Evolutionary conservation across 257 asterid species (phyloP).

Genomic region (Capsicum rhomboideum): DNA sequence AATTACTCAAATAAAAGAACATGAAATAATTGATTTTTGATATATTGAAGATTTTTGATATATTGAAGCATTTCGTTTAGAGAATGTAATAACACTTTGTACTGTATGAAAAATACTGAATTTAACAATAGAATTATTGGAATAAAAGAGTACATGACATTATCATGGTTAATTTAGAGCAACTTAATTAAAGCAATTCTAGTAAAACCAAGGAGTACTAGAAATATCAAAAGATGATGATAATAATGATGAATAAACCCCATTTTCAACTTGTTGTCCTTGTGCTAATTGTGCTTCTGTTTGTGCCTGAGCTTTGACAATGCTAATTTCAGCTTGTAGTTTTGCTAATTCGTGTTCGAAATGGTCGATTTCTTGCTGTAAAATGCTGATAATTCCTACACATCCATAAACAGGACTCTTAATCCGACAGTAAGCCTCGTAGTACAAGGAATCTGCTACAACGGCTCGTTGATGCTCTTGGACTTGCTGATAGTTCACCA

Average conservation of each 20-base stretch:
- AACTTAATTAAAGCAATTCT: background rate
- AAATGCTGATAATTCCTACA: slow-evolving; percentile 16
- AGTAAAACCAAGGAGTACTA: background rate
- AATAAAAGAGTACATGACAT: background rate
- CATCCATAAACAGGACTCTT: slow-evolving; percentile 21
- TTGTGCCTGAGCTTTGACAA: slow-evolving; percentile 1
- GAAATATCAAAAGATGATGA: background rate
- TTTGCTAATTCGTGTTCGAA: slow-evolving; percentile 10
- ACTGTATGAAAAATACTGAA: background rate
- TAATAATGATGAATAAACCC: background rate
- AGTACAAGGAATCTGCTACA: slow-evolving; percentile 22
- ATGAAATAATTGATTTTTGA: background rate
- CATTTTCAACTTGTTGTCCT: background rate
- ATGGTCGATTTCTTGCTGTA: slow-evolving; percentile 17
- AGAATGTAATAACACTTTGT: background rate
- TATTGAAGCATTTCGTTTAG: too few species aligned
- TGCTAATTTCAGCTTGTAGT: slow-evolving; percentile 16
- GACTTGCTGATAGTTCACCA: slow-evolving; percentile 11
- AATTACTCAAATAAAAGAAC: background rate
- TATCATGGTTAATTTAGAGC: background rate
- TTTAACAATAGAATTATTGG: background rate
- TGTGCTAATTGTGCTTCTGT: background rate
- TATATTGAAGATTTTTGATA: too few species aligned
- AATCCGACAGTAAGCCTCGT: slow-evolving; percentile 25
- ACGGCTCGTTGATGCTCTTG: slow-evolving; percentile 11